These are phyloP conservation scores for Gautieria morchelliformis DNA, from an alignment of 768 basidiomycete genomes.

Conservation along the genomic window DNA sequence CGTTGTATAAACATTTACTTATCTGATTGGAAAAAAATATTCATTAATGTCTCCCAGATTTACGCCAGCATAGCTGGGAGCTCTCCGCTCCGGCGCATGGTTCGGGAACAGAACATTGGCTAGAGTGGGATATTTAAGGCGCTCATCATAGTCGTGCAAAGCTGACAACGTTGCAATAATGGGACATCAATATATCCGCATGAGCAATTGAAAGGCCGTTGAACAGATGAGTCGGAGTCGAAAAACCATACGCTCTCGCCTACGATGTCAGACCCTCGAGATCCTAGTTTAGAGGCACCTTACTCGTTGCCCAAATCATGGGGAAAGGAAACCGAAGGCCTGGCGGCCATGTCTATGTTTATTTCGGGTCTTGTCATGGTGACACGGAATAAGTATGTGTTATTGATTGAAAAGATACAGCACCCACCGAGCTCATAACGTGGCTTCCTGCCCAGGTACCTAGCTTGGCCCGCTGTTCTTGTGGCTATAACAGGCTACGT, in stretches of 20 bases:
- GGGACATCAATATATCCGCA: too few relatives aligned
- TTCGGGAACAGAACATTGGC: too few relatives aligned
- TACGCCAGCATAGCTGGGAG: too few relatives aligned
- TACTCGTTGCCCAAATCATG: constrained; percentile 57
- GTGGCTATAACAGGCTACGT: constrained; percentile 50
- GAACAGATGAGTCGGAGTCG: neutral
- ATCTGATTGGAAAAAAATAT: too few relatives aligned
- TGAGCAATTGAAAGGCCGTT: too few relatives aligned
- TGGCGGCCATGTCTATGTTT: constrained; percentile 38
- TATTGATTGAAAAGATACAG: neutral
- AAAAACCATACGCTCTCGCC: neutral
- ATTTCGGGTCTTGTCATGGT: constrained; percentile 54
- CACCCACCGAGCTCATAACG: neutral
- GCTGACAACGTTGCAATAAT: too few relatives aligned
- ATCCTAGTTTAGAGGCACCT: constrained; percentile 48
- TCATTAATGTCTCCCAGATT: too few relatives aligned
- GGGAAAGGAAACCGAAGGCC: constrained; percentile 39
- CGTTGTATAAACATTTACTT: neutral
- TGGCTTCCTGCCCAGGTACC: constrained; percentile 29
- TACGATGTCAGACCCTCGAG: constrained; percentile 44
- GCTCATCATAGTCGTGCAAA: too few relatives aligned
- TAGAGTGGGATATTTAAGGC: too few relatives aligned
- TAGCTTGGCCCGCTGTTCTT: constrained; percentile 64
- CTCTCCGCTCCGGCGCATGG: too few relatives aligned
- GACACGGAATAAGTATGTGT: constrained; percentile 38